Percentiles rank a stretch among this genome's conserved stretches.
Conservation (phyloP, 1,284 basidiomycete species). For the Microbotryomycetes sp. region DNA sequence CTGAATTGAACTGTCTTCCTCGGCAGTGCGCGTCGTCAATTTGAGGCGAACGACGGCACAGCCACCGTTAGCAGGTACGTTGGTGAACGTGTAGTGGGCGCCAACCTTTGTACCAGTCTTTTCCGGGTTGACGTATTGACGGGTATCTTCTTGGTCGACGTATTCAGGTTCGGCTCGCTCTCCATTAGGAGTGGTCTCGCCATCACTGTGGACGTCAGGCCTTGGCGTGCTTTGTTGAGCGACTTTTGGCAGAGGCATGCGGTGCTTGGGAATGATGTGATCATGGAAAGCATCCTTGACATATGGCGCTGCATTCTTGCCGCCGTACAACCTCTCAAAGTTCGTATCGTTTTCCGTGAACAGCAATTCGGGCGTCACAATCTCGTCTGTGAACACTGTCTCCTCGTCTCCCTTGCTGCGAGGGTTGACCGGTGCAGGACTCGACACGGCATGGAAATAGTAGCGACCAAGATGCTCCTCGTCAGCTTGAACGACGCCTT, state of each 20-base stretch:
- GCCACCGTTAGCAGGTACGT: constrained; percentile 84
- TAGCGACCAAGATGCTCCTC: constrained; percentile 55
- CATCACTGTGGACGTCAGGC: constrained; percentile 32
- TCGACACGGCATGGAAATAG: constrained; percentile 82
- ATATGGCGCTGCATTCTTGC: constrained; percentile 70
- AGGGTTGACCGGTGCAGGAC: constrained; percentile 77
- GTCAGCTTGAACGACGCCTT: constrained; percentile 60
- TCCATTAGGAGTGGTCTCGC: constrained; percentile 27
- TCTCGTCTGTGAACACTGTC: constrained; percentile 56
- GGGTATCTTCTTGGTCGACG: constrained; percentile 32
- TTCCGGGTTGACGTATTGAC: constrained; percentile 73
- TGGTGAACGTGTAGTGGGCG: constrained; percentile 79
- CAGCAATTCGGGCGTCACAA: constrained; percentile 71
- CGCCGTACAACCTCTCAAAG: constrained; percentile 82
- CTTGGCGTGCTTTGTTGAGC: constrained; percentile 2
- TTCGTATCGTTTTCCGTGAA: constrained; percentile 99
- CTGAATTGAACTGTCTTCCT: constrained; percentile 68
- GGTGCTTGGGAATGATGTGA: constrained; percentile 80
- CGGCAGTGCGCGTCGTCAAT: constrained; percentile 69
- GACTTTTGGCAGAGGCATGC: constrained; percentile 49
- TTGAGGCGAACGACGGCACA: constrained; percentile 93
- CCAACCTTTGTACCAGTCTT: constrained; percentile 85
- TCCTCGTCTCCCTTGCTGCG: constrained; percentile 51
- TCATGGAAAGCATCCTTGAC: constrained; percentile 99
- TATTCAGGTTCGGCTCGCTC: constrained; percentile 27